Conservation (phyloP, 1,139 yeast genomes). For the Protomyces inundatus region DNA sequence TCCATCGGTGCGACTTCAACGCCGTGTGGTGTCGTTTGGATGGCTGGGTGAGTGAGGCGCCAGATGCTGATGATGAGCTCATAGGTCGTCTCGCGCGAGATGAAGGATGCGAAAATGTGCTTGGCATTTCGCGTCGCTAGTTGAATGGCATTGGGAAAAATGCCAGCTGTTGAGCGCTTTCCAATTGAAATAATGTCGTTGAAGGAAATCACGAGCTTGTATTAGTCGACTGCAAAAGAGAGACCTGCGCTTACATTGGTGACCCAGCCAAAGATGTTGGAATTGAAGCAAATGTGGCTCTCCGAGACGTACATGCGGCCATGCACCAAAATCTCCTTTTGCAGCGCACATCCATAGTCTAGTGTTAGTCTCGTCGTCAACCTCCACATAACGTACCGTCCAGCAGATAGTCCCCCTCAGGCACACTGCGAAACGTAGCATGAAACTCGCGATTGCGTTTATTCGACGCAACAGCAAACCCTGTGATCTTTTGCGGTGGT, state of each 20-base stretch:
- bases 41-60: constrained; percentile 34
- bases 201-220: constrained; percentile 55
- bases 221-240: neutral
- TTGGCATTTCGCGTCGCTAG: constrained; percentile 59
- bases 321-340: constrained; percentile 82
- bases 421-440: constrained; percentile 62
- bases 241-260: constrained; percentile 46
- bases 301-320: constrained; percentile 85
- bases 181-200: constrained; percentile 70
- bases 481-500: constrained; percentile 36
- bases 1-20: constrained; percentile 37
- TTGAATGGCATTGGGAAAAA: constrained; percentile 84
- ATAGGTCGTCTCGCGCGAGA: constrained; percentile 72
- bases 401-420: constrained; percentile 62
- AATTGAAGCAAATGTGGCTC: constrained; percentile 74
- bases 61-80: constrained; percentile 52
- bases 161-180: constrained; percentile 75
- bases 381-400: constrained; percentile 40
- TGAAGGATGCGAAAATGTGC: constrained; percentile 79
- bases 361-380: constrained; percentile 38
- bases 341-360: constrained; percentile 78
- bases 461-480: constrained; percentile 52
- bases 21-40: constrained; percentile 48
- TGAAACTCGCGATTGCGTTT: constrained; percentile 77
- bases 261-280: constrained; percentile 91